These are phyloP conservation scores for Dendrobium nobile DNA, from an alignment of 106 monocot genomes.

Conservation along the genomic window DNA sequence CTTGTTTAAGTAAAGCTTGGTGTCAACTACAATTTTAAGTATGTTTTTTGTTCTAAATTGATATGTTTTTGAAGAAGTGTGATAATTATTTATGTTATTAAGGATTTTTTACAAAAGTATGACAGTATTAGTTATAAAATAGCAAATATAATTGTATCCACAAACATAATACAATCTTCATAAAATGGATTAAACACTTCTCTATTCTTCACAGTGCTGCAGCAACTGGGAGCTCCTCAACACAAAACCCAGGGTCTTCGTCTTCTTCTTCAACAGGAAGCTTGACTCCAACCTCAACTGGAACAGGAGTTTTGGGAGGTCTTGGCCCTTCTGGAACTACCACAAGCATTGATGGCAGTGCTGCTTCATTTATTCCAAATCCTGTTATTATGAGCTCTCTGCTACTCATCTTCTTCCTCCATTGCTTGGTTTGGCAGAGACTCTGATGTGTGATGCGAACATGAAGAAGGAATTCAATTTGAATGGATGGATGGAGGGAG, in stretches of 20 bases:
- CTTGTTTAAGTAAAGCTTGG: too few relatives aligned
- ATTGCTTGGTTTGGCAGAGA: neutral
- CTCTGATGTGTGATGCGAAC: neutral
- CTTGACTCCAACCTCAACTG: conserved; percentile 12
- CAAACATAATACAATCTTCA: too few relatives aligned
- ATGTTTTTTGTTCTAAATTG: too few relatives aligned
- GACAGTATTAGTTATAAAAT: too few relatives aligned
- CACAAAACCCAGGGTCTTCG: neutral
- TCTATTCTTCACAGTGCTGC: conserved; percentile 16
- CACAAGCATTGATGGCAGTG: conserved; percentile 14
- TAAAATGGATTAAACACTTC: too few relatives aligned
- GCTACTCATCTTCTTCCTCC: conserved; percentile 1
- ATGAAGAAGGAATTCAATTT: neutral
- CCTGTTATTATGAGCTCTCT: neutral
- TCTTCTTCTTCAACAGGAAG: conserved; percentile 1
- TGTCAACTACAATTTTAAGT: too few relatives aligned
- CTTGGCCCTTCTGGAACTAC: conserved; percentile 18
- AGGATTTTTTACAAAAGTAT: too few relatives aligned
- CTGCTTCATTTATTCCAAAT: conserved; percentile 3
- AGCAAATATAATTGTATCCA: too few relatives aligned
- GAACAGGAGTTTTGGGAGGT: conserved; percentile 13
- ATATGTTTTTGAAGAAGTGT: too few relatives aligned
- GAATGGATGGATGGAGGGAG: neutral
- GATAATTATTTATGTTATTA: too few relatives aligned
- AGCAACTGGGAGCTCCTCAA: neutral